phyloP scores from a whole-genome alignment of 164 flowering plant species.

The Akebia trifoliata region DNA sequence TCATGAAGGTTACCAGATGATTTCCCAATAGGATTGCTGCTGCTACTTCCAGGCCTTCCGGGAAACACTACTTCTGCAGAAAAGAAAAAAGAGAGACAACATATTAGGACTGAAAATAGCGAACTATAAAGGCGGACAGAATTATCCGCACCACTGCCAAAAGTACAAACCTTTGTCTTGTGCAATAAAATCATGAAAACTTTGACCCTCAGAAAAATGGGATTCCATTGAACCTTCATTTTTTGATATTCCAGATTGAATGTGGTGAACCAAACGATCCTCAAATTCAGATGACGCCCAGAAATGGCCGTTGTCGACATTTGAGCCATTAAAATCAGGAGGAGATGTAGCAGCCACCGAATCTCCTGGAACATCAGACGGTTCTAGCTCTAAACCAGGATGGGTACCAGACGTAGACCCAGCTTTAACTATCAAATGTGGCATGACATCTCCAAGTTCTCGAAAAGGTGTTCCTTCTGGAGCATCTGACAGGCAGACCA shows the following conservation, averaged over 20 bases:
- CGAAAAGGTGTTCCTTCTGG: conserved; percentile 65
- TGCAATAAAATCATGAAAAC: no score
- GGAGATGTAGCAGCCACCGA: conserved; percentile 24
- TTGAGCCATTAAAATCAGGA: conserved; percentile 21
- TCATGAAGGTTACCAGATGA: conserved; percentile 28
- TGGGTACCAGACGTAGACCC: conserved; percentile 20
- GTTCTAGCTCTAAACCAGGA: conserved; percentile 21
- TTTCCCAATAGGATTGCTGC: conserved; percentile 30
- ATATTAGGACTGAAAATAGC: not conserved
- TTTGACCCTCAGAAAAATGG: conserved; percentile 33
- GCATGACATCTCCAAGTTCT: conserved; percentile 70
- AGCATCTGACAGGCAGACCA: conserved; percentile 71
- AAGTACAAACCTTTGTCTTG: no score
- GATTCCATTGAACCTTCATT: conserved; percentile 26
- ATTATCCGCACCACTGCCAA: conserved; percentile 1
- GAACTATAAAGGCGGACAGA: not conserved
- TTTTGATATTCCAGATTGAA: no score
- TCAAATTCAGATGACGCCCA: no score
- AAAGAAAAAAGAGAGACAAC: conserved; percentile 4
- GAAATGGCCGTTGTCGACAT: conserved; percentile 18
- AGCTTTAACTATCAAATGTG: conserved; percentile 44
- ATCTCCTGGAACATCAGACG: conserved; percentile 27
- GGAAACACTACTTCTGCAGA: conserved; percentile 62
- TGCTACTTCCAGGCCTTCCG: conserved; percentile 46
- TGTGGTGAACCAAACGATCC: no score